Conservation (phyloP, 2,329 filamentous ascomycete species). For the Fonsecaea pedrosoi region DNA sequence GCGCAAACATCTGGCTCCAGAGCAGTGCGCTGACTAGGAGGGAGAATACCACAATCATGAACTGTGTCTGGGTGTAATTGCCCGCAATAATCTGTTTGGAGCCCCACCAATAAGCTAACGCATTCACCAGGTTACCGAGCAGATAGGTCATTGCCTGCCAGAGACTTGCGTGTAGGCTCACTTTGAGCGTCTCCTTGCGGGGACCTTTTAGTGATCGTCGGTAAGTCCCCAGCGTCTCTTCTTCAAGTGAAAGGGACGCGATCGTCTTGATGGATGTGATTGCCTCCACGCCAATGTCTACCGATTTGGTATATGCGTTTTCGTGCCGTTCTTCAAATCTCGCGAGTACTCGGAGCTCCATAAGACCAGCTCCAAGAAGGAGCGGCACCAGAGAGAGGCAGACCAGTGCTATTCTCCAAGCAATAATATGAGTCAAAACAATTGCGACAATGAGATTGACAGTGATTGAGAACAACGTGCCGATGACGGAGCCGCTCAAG, state of each 20-base stretch:
- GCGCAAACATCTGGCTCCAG: constrained; percentile 44
- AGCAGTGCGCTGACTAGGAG: constrained; percentile 48
- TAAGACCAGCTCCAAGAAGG: constrained; percentile 66
- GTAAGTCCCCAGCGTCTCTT: constrained; percentile 56
- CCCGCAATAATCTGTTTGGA: constrained; percentile 68
- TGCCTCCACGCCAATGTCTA: constrained; percentile 60
- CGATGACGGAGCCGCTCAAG: constrained; percentile 45
- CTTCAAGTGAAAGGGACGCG: constrained; percentile 59
- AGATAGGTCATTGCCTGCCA: constrained; percentile 55
- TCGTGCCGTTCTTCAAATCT: constrained; percentile 63
- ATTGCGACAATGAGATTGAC: constrained; percentile 73
- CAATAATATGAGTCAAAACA: constrained; percentile 71
- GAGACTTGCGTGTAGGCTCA: constrained; percentile 55
- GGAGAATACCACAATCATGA: constrained; percentile 59
- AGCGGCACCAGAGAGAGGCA: constrained; percentile 71
- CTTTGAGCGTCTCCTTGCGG: constrained; percentile 57
- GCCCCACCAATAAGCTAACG: constrained; percentile 74
- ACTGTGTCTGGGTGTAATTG: constrained; percentile 75
- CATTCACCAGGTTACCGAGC: constrained; percentile 45
- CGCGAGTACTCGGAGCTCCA: constrained; percentile 56
- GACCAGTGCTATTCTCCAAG: constrained; percentile 79
- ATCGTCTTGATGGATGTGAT: constrained; percentile 60
- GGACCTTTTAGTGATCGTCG: constrained; percentile 54
- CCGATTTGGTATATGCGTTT: constrained; percentile 58
- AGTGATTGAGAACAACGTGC: constrained; percentile 35